Evolutionary conservation across 108 stramenopile species (phyloP), one percentile per base, ranked within the genome.

Genomic region (Skeletonema potamos): DNA sequence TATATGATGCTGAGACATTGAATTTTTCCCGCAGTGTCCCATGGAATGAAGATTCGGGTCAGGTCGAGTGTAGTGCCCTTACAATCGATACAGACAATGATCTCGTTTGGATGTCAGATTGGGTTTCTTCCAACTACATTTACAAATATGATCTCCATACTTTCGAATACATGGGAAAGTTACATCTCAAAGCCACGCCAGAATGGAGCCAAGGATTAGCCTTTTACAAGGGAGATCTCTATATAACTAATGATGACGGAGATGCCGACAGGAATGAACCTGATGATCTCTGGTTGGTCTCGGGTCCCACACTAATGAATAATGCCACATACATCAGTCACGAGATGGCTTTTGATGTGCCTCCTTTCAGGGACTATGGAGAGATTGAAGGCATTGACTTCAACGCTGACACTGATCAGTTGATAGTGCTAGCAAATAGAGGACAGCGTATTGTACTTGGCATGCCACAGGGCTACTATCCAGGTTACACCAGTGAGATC

Each of bases 71-170:
- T 10, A 56, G 55, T 56, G 55, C 26, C 7, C 8, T 56, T 56
- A 30, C 55, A 30, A 30, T 56, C 10, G 55, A 56, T 56, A 11
- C 11, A 26, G 4, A 26, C 55, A 56, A 30, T 7, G 55, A 56
- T 11, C 55, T 56, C 26, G 55, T 56, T 30, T 56, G 55, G 55
- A 56, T 56, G 55, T 29, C 55, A 26, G 55, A 56, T 30, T 56
- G 55, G 55, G 55, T 56, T 10, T 1, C 9, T 30, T 26, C 26
- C 8, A 56, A 56, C 55, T 56, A 56, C 29, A 10, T 56, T 7
- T 56, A 56, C 29, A 26, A 30, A 11, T 56, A 56, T 30, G 29
- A 56, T 30, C 29, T 56, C 0, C 8, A 26, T 29, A 10, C 2
- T 30, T 8, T 8, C 55, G 55, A 56, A 56, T 56, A 56, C 29